Evolutionary conservation across 2,329 filamentous ascomycete species (phyloP).

Genomic region (Phoma sp.): DNA sequence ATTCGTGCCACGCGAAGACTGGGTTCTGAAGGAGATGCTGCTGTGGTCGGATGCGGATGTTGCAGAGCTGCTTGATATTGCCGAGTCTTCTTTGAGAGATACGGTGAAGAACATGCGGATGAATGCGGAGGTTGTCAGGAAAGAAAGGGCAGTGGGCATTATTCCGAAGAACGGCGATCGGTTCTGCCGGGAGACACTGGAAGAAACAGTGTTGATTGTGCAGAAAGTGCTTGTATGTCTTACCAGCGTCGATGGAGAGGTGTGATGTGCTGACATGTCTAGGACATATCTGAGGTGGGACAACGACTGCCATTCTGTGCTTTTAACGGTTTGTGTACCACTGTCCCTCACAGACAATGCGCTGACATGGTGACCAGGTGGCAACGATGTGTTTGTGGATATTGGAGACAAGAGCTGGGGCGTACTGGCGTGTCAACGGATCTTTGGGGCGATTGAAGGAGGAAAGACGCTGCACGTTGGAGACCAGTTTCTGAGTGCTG

Average conservation of each 20-base stretch:
- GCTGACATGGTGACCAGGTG: conserved; percentile 59
- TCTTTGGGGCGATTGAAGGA: conserved; percentile 78
- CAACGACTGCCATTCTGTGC: conserved; percentile 85
- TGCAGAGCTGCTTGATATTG: conserved; percentile 80
- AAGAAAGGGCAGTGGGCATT: conserved; percentile 72
- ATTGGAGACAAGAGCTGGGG: conserved; percentile 98
- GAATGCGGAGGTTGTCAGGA: conserved; percentile 80
- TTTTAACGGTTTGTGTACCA: conserved; percentile 73
- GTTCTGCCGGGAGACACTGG: conserved; percentile 85
- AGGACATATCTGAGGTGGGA: conserved; percentile 76
- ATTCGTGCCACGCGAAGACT: conserved; percentile 68
- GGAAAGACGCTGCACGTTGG: conserved; percentile 90
- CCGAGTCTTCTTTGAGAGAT: conserved; percentile 81
- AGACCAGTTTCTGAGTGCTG: conserved; percentile 90
- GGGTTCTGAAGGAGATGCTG: conserved; percentile 80
- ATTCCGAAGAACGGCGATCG: conserved; percentile 64
- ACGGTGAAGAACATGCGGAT: conserved; percentile 81
- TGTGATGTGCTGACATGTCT: conserved; percentile 9
- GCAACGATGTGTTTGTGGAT: conserved; percentile 97
- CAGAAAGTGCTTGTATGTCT: conserved; percentile 75
- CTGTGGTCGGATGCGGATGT: conserved; percentile 81
- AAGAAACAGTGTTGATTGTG: conserved; percentile 93
- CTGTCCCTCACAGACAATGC: not conserved
- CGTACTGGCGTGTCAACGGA: conserved; percentile 88
- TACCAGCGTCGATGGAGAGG: not conserved